These are phyloP conservation scores for Cutaneotrichosporon dermatis DNA, from an alignment of 1,284 basidiomycete species.

Conservation along the genomic window DNA sequence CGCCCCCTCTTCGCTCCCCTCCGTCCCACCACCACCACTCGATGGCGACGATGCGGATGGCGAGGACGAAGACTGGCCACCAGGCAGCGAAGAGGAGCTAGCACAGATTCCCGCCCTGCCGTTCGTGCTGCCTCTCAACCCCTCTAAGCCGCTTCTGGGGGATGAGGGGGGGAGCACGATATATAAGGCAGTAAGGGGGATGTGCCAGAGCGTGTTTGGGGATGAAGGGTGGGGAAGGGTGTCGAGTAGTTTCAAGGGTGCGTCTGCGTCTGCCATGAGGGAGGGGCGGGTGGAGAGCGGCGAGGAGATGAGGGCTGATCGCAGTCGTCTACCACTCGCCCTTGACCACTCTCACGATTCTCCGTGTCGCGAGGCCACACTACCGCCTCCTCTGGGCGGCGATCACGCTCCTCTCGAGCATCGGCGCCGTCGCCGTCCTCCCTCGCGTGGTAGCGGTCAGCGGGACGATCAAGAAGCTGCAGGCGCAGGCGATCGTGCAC, in stretches of 20 bases:
- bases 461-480: constrained; percentile 45
- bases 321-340: constrained; percentile 45
- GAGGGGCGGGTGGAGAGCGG: no score
- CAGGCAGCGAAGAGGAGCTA: constrained; percentile 27
- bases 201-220: constrained; percentile 37
- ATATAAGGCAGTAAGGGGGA: constrained; percentile 28
- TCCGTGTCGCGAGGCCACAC: constrained; percentile 41
- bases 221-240: constrained; percentile 46
- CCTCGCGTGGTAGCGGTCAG: constrained; percentile 42
- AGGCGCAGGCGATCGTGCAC: constrained; percentile 38
- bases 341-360: constrained; percentile 39
- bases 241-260: constrained; percentile 40
- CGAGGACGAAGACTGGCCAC: constrained; percentile 13
- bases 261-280: no score
- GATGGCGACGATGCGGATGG: background rate
- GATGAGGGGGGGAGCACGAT: constrained; percentile 22
- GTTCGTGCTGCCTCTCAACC: constrained; percentile 29
- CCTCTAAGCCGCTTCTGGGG: constrained; percentile 9
- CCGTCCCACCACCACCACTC: background rate
- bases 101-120: constrained; percentile 26
- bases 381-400: constrained; percentile 36
- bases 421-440: constrained; percentile 24
- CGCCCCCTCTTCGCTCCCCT: background rate
- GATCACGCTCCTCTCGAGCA: constrained; percentile 26
- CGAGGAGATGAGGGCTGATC: background rate